A percentile compares a stretch with the other conserved stretches of the same genome.
phyloP scores from a whole-genome alignment of 2,329 filamentous ascomycete species.

The Penicillium occitanis region DNA sequence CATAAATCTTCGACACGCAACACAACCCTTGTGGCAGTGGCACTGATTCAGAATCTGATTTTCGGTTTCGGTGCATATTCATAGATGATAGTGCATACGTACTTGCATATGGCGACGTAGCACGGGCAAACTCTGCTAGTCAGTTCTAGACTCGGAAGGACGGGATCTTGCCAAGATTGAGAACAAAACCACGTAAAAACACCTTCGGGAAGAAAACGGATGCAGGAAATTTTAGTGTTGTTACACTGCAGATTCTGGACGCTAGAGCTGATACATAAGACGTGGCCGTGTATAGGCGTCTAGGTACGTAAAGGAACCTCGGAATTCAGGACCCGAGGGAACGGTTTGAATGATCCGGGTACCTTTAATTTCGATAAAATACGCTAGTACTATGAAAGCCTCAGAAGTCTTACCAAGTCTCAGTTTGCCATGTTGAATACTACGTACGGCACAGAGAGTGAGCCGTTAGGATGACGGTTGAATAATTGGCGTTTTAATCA shows the following conservation, averaged over 20 bases:
- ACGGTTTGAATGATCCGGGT: background rate
- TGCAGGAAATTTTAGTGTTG: background rate
- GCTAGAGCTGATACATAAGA: background rate
- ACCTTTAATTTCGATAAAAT: background rate
- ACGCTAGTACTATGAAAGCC: background rate
- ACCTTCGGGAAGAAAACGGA: background rate
- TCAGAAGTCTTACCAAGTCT: background rate
- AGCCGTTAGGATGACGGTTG: background rate
- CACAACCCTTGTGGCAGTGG: background rate
- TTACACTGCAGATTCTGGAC: slow-evolving; percentile 1
- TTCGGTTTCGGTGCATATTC: background rate
- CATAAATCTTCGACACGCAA: background rate
- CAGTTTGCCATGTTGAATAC: background rate
- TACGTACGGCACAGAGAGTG: background rate
- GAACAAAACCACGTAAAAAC: background rate
- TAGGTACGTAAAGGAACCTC: background rate
- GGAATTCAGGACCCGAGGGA: slow-evolving; percentile 1
- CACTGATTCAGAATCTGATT: background rate
- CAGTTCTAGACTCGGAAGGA: background rate
- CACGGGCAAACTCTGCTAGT: background rate
- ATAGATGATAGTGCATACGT: background rate
- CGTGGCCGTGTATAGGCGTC: background rate
- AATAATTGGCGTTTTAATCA: background rate
- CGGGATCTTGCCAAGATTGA: background rate
- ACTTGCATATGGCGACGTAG: background rate